Evolutionary conservation across 2,329 filamentous ascomycete genomes (phyloP).

Genomic region (Achaetomium macrosporum): DNA sequence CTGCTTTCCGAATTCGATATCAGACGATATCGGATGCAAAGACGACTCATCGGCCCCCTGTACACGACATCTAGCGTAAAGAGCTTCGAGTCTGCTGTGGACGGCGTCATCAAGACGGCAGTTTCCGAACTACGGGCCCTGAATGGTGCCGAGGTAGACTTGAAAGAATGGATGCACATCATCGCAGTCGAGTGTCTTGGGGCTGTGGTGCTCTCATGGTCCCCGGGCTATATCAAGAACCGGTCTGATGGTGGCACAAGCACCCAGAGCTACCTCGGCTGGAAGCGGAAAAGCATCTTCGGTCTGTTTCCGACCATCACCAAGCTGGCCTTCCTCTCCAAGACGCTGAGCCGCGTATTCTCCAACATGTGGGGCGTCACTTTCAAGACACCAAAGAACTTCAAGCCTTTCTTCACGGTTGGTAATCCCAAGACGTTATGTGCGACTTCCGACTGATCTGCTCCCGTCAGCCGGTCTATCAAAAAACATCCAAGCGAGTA

Average conservation of each 20-base stretch:
- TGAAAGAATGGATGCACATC: constrained; percentile 54
- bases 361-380: constrained; percentile 40
- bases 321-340: constrained; percentile 36
- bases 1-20: constrained; percentile 45
- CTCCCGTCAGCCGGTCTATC: constrained; percentile 24
- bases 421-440: constrained; percentile 10
- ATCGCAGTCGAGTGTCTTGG: constrained; percentile 47
- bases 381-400: constrained; percentile 38
- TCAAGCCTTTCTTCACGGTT: constrained; percentile 46
- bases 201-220: constrained; percentile 47
- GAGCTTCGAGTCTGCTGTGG: constrained; percentile 38
- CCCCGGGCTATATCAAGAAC: constrained; percentile 40
- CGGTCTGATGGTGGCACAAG: constrained; percentile 43
- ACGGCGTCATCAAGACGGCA: constrained; percentile 34
- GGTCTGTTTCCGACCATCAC: constrained; percentile 42
- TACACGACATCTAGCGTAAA: constrained; percentile 40
- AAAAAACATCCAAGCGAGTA: constrained; percentile 26
- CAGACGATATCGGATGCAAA: constrained; percentile 43
- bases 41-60: constrained; percentile 43
- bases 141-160: constrained; percentile 37
- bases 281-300: constrained; percentile 48
- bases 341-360: constrained; percentile 35
- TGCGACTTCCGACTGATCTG: background rate
- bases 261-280: constrained; percentile 43
- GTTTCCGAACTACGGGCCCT: constrained; percentile 34